A percentile compares a stretch with the other conserved stretches of the same genome.
These are phyloP conservation scores for Rutstroemia sp. DNA, from an alignment of 2,329 filamentous ascomycete species.

Conservation along the genomic window DNA sequence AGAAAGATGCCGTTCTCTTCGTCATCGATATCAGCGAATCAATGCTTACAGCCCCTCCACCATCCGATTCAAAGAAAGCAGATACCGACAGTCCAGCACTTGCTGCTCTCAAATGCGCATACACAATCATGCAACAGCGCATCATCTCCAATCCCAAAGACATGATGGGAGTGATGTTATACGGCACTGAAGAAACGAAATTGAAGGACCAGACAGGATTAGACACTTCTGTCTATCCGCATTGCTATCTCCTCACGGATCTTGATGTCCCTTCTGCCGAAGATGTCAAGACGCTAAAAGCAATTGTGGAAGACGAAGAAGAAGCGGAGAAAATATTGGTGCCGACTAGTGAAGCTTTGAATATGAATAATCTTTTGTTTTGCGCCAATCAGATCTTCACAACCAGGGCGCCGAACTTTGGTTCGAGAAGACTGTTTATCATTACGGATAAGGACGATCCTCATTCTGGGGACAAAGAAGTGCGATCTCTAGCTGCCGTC, in stretches of 20 bases:
- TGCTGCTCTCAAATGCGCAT: conserved; percentile 88
- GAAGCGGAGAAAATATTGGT: conserved; percentile 61
- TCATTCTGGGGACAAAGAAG: conserved; percentile 62
- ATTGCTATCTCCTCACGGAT: conserved; percentile 87
- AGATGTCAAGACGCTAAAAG: conserved; percentile 74
- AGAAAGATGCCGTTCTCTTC: conserved; percentile 97
- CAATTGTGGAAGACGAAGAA: conserved; percentile 71
- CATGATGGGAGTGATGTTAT: conserved; percentile 93
- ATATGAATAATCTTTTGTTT: conserved; percentile 86
- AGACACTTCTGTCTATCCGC: conserved; percentile 63
- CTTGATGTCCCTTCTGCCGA: conserved; percentile 80
- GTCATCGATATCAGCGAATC: conserved; percentile 86
- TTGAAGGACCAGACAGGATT: conserved; percentile 56
- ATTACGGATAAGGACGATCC: conserved; percentile 93
- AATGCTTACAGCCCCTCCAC: conserved; percentile 67
- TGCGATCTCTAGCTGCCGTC: conserved; percentile 70
- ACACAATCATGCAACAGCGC: conserved; percentile 92
- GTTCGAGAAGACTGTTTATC: conserved; percentile 86
- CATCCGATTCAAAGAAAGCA: conserved; percentile 63
- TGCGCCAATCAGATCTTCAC: conserved; percentile 96
- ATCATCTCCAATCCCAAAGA: conserved; percentile 96
- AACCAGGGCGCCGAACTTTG: conserved; percentile 88
- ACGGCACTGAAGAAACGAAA: conserved; percentile 79
- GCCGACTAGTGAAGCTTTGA: conserved; percentile 60
- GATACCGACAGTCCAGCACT: conserved; percentile 71